These are phyloP conservation scores for Gastroboletus turbinatus DNA, from an alignment of 1,284 basidiomycete genomes.

Conservation along the genomic window DNA sequence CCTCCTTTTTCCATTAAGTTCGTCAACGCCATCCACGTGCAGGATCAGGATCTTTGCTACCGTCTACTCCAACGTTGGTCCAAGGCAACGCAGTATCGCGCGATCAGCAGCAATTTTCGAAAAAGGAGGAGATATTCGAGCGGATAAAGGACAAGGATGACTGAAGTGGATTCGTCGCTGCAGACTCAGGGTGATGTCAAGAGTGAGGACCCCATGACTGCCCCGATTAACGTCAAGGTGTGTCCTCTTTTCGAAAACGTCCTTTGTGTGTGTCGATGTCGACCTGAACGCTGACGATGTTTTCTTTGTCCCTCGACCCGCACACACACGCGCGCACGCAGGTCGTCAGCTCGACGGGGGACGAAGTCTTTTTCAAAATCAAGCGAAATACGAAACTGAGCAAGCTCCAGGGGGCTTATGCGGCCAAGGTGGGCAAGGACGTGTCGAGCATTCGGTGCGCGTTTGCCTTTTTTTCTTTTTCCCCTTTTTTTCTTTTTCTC, in stretches of 20 bases:
- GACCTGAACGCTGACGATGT: background rate
- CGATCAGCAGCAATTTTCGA: background rate
- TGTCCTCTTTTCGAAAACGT: background rate
- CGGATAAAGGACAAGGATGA: constrained; percentile 9
- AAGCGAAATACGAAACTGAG: constrained; percentile 91
- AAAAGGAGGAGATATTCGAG: background rate
- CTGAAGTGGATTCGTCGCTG: constrained; percentile 31
- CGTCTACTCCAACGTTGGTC: background rate
- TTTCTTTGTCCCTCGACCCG: background rate
- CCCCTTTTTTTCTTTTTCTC: background rate
- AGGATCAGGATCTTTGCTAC: background rate
- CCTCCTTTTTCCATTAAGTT: background rate
- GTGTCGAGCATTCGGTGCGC: constrained; percentile 82
- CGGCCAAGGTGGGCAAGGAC: constrained; percentile 91
- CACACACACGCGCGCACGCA: constrained; percentile 28
- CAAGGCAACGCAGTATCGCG: background rate
- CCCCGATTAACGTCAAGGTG: constrained; percentile 85
- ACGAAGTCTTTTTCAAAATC: constrained; percentile 98
- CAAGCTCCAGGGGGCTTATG: constrained; percentile 93
- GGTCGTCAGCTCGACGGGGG: constrained; percentile 77
- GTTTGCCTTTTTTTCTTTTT: constrained; percentile 30
- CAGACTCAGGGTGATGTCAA: constrained; percentile 49
- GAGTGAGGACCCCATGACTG: constrained; percentile 66
- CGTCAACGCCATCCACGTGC: background rate
- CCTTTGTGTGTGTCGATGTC: background rate